Evolutionary conservation across 441 rosid species (phyloP), one percentile per base, ranked within the genome.

Genomic region (Sinapis alba): DNA sequence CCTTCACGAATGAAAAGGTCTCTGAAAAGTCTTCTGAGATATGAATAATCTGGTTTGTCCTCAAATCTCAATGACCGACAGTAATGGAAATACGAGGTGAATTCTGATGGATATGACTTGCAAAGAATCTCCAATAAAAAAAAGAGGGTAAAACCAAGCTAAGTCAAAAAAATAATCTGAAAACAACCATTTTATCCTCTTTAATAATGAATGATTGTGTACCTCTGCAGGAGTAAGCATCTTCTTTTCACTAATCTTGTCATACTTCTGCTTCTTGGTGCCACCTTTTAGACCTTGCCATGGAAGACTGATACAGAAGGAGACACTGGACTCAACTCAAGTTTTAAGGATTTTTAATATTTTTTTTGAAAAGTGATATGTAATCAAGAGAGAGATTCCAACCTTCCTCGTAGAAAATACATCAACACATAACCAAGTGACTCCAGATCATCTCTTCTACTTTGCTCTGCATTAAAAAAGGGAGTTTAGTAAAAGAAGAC

Each of bases 1-100:
- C 94, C 84, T 89, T 87, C 94, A 64, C 89, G 83, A 69, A 86
- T 86, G 74, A 89, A 89, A 69, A 89, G 86, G 63, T 89, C 94
- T 19, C 90, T 76, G 75, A 89, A 89, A 58, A 89, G 89, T 80
- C 90, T 83, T 77, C 86, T 83, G 84, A 89, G 80, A 71, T 87
- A 89, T 23, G 92, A 85, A 78, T 88, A 88, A 81, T 90, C 95
- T 15, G 95, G 95, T 80, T 86, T 84, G 81, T 87, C 92, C 65
- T 89, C 94, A 80, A 89, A 89, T 63, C 86, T 82, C 84, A 89
- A 69, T 5, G 90, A 86, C 28, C 94, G 92, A 38, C 94, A 89
- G 74, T 87, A 89, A 65, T 85, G 90, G 67, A 89, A 89, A 82
- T 87, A 89, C 2, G 92, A 85, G 51, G 90, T 85, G 78, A 87